phyloP scores from a whole-genome alignment of 306 rosid species.

The Luffa acutangula region DNA sequence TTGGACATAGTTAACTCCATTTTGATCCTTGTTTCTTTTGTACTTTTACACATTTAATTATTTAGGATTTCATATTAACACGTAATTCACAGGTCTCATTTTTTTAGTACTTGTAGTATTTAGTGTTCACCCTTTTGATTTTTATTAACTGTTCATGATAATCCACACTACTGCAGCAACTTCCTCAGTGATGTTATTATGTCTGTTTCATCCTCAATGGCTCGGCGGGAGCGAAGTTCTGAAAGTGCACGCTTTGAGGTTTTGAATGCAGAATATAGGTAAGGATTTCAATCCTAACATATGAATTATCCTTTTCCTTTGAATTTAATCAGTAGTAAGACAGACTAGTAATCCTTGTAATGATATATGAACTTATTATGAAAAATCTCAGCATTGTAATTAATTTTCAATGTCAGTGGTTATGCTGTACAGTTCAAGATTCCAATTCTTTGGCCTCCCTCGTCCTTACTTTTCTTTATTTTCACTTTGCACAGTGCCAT shows the following conservation, averaged over 20 bases:
- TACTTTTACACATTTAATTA: background rate
- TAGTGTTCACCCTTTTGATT: background rate
- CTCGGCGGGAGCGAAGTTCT: conserved; percentile 69
- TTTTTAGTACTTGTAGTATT: background rate
- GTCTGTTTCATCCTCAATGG: conserved; percentile 80
- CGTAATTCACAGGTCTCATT: background rate
- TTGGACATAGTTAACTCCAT: background rate
- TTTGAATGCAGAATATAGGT: conserved; percentile 68
- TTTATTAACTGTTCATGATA: background rate
- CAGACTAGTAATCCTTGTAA: background rate
- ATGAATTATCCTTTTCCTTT: conserved; percentile 2
- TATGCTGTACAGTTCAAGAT: conserved; percentile 2
- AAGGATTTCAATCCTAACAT: conserved; percentile 8
- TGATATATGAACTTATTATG: background rate
- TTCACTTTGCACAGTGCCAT: conserved; percentile 64
- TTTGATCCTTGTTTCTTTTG: background rate
- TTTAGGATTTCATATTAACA: background rate
- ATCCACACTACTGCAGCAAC: conserved; percentile 46
- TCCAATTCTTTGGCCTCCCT: conserved; percentile 9
- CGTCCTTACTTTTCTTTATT: conserved; percentile 10
- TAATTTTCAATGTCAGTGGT: background rate
- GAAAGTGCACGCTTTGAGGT: conserved; percentile 86
- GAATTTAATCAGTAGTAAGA: background rate
- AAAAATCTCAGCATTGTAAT: background rate
- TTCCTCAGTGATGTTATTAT: conserved; percentile 78